Conservation (phyloP, 2,329 filamentous ascomycete genomes). For the Aspergillus floridensis region DNA sequence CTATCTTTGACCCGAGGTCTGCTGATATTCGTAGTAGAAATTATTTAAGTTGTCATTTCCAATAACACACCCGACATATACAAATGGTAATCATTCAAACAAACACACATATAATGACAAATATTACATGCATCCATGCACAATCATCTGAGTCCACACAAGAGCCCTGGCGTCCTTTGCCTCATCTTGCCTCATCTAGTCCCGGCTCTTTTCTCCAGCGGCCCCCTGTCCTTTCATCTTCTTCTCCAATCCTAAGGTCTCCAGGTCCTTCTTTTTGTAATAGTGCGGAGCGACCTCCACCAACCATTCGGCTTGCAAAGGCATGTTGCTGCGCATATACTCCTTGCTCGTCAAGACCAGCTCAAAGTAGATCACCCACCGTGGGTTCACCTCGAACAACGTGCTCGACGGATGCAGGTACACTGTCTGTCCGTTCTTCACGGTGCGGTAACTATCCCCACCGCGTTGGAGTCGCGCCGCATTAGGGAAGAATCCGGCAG, state of each 20-base stretch:
- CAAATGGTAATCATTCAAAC: too few species aligned
- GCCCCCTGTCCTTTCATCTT: conserved; percentile 64
- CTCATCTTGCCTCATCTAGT: conserved; percentile 2
- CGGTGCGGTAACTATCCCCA: conserved; percentile 83
- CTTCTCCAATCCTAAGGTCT: conserved; percentile 71
- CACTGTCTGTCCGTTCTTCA: conserved; percentile 85
- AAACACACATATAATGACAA: too few species aligned
- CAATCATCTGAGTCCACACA: neutral
- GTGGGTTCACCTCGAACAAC: conserved; percentile 74
- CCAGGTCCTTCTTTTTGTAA: conserved; percentile 87
- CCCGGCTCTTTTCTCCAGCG: conserved; percentile 39
- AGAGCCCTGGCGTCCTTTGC: neutral
- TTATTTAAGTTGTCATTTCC: too few species aligned
- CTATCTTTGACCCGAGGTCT: too few species aligned
- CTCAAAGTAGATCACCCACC: conserved; percentile 82
- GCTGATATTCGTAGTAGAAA: too few species aligned
- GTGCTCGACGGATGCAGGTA: conserved; percentile 89
- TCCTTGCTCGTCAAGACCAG: conserved; percentile 92
- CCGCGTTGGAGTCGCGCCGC: conserved; percentile 78
- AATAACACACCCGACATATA: too few species aligned
- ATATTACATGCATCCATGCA: too few species aligned
- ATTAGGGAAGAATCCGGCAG: conserved; percentile 91
- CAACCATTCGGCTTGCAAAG: conserved; percentile 80
- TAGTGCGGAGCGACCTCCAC: conserved; percentile 90
- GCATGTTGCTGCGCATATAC: conserved; percentile 86